Evolutionary conservation across 2,329 filamentous ascomycete genomes (phyloP).

Genomic region (Fusarium transvaalense): DNA sequence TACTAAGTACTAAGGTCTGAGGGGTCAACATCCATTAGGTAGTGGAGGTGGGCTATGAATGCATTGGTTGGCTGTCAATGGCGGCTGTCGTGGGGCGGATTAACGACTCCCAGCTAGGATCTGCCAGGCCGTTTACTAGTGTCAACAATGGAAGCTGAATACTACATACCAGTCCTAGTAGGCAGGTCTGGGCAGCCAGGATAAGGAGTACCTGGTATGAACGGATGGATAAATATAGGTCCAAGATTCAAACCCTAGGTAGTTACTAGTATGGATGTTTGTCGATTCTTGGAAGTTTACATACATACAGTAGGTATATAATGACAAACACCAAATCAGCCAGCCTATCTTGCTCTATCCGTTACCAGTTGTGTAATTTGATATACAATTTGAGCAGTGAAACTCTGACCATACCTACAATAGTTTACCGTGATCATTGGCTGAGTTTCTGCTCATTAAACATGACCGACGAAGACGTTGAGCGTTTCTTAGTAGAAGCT

Average conservation of each 20-base stretch:
- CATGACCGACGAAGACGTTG: too few relatives aligned
- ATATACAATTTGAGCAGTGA: too few relatives aligned
- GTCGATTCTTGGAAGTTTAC: background rate
- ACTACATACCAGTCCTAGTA: too few relatives aligned
- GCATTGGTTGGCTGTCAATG: slow-evolving; percentile 19
- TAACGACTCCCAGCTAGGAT: slow-evolving; percentile 46
- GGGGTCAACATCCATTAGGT: slow-evolving; percentile 21
- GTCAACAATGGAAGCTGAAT: background rate
- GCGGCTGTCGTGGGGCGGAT: slow-evolving; percentile 40
- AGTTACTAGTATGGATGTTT: too few relatives aligned
- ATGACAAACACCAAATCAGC: too few relatives aligned
- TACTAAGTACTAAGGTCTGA: slow-evolving; percentile 34
- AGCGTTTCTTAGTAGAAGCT: too few relatives aligned
- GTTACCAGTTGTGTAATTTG: background rate
- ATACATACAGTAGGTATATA: too few relatives aligned
- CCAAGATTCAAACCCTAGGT: background rate
- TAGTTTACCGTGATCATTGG: too few relatives aligned
- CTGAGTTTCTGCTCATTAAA: too few relatives aligned
- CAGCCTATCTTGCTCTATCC: background rate
- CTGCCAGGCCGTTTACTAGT: slow-evolving; percentile 10
- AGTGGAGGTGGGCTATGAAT: slow-evolving; percentile 5
- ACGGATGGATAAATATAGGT: background rate
- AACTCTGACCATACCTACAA: too few relatives aligned
- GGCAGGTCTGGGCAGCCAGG: background rate
- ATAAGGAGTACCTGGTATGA: background rate